phyloP scores from a whole-genome alignment of 768 basidiomycete genomes.

The Glaciozyma antarctica region DNA sequence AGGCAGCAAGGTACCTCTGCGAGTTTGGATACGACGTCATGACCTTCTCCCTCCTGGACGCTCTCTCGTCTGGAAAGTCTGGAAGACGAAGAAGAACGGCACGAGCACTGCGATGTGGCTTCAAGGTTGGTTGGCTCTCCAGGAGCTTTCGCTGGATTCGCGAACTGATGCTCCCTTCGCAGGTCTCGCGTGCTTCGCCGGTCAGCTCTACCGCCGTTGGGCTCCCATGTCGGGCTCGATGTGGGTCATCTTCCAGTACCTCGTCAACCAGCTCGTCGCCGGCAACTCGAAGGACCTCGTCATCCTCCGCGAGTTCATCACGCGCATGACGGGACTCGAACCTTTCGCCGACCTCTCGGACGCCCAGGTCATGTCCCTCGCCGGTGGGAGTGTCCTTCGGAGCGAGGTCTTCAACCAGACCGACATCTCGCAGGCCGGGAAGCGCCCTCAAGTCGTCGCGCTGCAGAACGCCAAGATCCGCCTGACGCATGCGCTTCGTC shows the following conservation, averaged over 20 bases:
- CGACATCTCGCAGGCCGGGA: constrained; percentile 25
- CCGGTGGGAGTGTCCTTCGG: constrained; percentile 75
- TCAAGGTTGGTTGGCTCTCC: constrained; percentile 58
- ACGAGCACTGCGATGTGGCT: constrained; percentile 86
- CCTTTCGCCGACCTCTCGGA: constrained; percentile 82
- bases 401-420: constrained; percentile 57
- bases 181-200: constrained; percentile 90
- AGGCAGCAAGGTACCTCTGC: constrained; percentile 76
- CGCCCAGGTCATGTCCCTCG: constrained; percentile 78
- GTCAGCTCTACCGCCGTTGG: constrained; percentile 80
- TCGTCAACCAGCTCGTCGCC: constrained; percentile 78
- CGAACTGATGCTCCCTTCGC: neutral
- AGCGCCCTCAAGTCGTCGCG: constrained; percentile 34
- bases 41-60: constrained; percentile 75
- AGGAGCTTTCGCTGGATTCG: constrained; percentile 8
- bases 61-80: constrained; percentile 70
- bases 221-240: constrained; percentile 53
- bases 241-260: constrained; percentile 63
- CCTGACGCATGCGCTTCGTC: constrained; percentile 37
- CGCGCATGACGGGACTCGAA: constrained; percentile 91
- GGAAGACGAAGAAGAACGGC: constrained; percentile 80
- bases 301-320: constrained; percentile 83
- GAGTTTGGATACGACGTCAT: constrained; percentile 91
- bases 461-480: constrained; percentile 37
- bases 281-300: constrained; percentile 78